Percentiles rank a stretch among this genome's conserved stretches.
phyloP scores from a whole-genome alignment of 2,329 filamentous ascomycete species.

The Lachnellula cervina region DNA sequence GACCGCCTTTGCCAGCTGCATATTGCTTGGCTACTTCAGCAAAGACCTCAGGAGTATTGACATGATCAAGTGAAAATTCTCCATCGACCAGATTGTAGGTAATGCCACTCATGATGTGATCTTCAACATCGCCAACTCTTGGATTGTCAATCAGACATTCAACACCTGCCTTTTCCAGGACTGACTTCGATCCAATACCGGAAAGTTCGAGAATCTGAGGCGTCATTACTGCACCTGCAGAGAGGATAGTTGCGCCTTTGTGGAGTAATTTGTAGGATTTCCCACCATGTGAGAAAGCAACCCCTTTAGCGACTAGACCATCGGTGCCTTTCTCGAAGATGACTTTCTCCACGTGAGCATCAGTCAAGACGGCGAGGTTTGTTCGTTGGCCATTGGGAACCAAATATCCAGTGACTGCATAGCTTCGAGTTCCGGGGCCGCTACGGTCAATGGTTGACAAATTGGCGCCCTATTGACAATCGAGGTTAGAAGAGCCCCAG shows the following conservation, averaged over 20 bases:
- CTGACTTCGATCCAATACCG: constrained; percentile 24
- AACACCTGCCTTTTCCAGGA: constrained; percentile 16
- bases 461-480: neutral
- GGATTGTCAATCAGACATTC: constrained; percentile 12
- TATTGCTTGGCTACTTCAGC: too few relatives aligned
- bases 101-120: constrained; percentile 11
- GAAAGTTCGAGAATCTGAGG: constrained; percentile 33
- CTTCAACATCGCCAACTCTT: constrained; percentile 20
- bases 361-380: constrained; percentile 78
- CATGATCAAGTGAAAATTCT: constrained; percentile 3
- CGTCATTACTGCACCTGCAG: constrained; percentile 23
- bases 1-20: too few relatives aligned
- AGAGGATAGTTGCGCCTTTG: constrained; percentile 26
- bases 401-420: constrained; percentile 20
- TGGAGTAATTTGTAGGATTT: constrained; percentile 14
- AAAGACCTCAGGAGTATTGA: too few relatives aligned
- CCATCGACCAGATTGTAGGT: constrained; percentile 10
- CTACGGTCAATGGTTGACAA: constrained; percentile 11
- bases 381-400: constrained; percentile 11
- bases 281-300: constrained; percentile 13
- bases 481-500: too few relatives aligned
- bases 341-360: constrained; percentile 77
- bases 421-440: constrained; percentile 15
- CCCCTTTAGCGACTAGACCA: constrained; percentile 8
- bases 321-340: constrained; percentile 36